Base-by-base conservation (phyloP, 768 basidiomycete genomes). In the Suillus weaverae region DNA sequence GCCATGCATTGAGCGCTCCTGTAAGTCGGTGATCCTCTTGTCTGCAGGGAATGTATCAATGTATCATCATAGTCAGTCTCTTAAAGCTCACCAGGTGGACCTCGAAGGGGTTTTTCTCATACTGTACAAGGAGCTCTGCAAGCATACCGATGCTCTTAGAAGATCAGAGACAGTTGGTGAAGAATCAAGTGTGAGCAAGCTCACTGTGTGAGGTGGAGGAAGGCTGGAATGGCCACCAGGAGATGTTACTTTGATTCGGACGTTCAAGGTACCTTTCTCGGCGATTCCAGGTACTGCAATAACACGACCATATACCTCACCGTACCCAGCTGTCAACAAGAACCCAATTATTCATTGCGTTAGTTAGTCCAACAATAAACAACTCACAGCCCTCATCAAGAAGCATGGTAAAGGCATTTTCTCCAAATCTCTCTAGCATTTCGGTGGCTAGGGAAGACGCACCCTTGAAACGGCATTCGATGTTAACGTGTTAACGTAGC, bases 311-410 rank as follows among this genome's bases (percentile, higher is more conserved):
- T 62, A 39, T 33, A 62, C 30, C 6, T 63, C 56, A 5, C 26
- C 13, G 14, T 62, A 62, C 44, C 62, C 59, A 20, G 33, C 62
- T 61, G 26, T 41, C 39, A 39, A 60, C 18, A 32, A 38, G 18
- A 13, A 18, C n/a, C 51, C 9, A 4, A 4, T 62, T 26, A 60
- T 26, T 35, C 30, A 36, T 63, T 20, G 22, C 33, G 20, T n/a
- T n/a, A 41, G 38, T 18, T 16, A 16, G 57, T 38, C 11, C 16
- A 43, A 33, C 20, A 62, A 36, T 30, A 20, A 13, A 36, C 30
- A 16, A 77, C 78, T 68, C 73, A 86, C 91, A 84, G 55, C 94
- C 93, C 81, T 97, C 94, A 70, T 97, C 94, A n/a, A 97, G 81
- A 51, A 95, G 74, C 69, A 95, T 80, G 0, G 90, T 85, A 72